Base-by-base conservation (phyloP, 768 basidiomycete genomes). In the Myochromella boudieri region DNA sequence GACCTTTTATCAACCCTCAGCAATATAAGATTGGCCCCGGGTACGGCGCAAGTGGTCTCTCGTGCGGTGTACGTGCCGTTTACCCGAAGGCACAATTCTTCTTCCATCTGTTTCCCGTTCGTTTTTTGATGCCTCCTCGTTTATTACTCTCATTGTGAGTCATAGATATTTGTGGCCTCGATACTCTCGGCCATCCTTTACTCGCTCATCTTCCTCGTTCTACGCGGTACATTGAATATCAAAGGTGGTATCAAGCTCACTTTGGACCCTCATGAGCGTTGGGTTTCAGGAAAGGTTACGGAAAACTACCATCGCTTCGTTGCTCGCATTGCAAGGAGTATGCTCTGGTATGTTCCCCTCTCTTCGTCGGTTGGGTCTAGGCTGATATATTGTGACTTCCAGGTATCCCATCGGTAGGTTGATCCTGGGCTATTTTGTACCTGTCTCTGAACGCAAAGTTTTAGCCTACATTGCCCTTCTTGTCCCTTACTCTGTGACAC, bases 41-140 rank as follows among this genome's bases (percentile, higher is more conserved):
- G 21, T 90, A 87, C 52, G 82, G 81, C 15, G 64, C 72, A 34
- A 67, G 68, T 31, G 74, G 70, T 6, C 57, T 81, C 20, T 67
- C 74, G 4, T 90, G 87, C 46, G 75, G 76, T 3, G 69, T 87
- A 15, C 64, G 73, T 26, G 37, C 32, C 18, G 61, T 63, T 8
- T 74, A 77, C 52, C 68, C 71, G 3, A 62, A 68, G 29, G 53
- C 68, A 1, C 67, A 74, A 49, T 76, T 82, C 51, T 57, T 77
- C 21, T 75, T 86, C 43, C 79, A 82, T 50, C 61, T 85, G 20
- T 60, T 87, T 44, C 87, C 87, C 15, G 87, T 87, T 59, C 42
- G 77, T 59, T 22, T 28, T 41, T 34, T 34, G 5, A 6, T 4
- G 22, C 26, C 39, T 4, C 34, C 24, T 17, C 1, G 20, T 42